Evolutionary conservation across 148 eudicot species (phyloP).

Genomic region (Rhododendron ovatum): DNA sequence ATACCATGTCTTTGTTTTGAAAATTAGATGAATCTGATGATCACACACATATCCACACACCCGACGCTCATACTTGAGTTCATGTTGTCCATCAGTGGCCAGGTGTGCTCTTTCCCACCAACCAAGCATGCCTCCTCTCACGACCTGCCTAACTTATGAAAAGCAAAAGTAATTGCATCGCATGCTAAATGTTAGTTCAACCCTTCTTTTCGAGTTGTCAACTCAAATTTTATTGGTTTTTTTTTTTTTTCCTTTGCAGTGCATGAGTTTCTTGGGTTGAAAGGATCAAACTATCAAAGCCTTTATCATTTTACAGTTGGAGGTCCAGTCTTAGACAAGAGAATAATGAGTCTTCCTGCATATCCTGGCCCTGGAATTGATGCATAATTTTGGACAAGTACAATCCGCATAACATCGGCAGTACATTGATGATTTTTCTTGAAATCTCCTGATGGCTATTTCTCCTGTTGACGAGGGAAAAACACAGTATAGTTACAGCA

Average conservation of each 20-base stretch:
- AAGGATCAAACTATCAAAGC: slow-evolving; percentile 69
- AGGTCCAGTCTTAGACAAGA: slow-evolving; percentile 71
- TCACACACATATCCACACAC: background rate
- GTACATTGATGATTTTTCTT: background rate
- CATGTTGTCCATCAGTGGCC: background rate
- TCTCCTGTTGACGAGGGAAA: background rate
- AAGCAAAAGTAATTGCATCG: background rate
- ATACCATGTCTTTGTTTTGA: background rate
- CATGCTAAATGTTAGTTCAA: background rate
- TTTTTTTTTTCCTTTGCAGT: slow-evolving; percentile 37
- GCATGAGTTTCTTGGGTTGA: slow-evolving; percentile 76
- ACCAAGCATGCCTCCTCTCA: background rate
- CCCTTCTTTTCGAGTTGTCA: background rate
- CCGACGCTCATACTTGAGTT: background rate
- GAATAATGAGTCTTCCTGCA: slow-evolving; percentile 93
- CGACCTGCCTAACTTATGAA: background rate
- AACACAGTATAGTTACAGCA: background rate
- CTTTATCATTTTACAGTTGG: slow-evolving; percentile 90
- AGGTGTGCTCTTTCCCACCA: background rate
- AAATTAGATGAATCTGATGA: background rate
- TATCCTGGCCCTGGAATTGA: slow-evolving; percentile 80
- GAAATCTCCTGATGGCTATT: background rate
- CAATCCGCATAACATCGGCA: background rate
- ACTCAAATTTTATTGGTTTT: background rate
- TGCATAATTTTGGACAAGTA: slow-evolving; percentile 23